phyloP scores from a whole-genome alignment of 345 rosid genomes.

The Brassica juncea region DNA sequence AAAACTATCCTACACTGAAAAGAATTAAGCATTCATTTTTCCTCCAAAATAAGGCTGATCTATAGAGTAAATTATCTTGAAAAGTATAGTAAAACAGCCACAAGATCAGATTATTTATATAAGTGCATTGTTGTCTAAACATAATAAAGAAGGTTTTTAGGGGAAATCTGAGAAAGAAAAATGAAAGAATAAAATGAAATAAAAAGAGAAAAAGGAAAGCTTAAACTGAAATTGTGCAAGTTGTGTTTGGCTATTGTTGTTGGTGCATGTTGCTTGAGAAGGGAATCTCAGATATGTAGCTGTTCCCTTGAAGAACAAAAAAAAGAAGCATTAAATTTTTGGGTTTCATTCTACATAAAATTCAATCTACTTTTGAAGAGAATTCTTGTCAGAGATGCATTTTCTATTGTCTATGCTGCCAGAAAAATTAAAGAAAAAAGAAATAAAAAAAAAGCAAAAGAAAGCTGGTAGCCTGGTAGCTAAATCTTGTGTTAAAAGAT shows the following conservation, averaged over 20 bases:
- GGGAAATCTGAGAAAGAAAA: neutral
- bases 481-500: slow-evolving; percentile 34
- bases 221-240: slow-evolving; percentile 31
- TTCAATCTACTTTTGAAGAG: slow-evolving; percentile 23
- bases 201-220: neutral
- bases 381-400: slow-evolving; percentile 22
- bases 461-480: neutral
- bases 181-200: neutral
- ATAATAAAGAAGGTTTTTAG: neutral
- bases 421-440: neutral
- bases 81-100: neutral
- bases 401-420: slow-evolving; percentile 11
- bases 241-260: slow-evolving; percentile 37
- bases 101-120: neutral
- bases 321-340: slow-evolving; percentile 12
- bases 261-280: slow-evolving; percentile 35
- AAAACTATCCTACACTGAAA: slow-evolving; percentile 4
- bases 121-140: neutral
- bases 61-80: neutral
- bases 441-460: neutral
- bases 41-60: slow-evolving; percentile 5
- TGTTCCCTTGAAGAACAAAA: slow-evolving; percentile 28
- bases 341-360: slow-evolving; percentile 7
- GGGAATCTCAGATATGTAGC: slow-evolving; percentile 33
- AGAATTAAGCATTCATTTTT: neutral